Percentiles rank a stretch among this genome's conserved stretches.
Conservation (phyloP, 768 basidiomycete species). For the Naematelia aurantialba region DNA sequence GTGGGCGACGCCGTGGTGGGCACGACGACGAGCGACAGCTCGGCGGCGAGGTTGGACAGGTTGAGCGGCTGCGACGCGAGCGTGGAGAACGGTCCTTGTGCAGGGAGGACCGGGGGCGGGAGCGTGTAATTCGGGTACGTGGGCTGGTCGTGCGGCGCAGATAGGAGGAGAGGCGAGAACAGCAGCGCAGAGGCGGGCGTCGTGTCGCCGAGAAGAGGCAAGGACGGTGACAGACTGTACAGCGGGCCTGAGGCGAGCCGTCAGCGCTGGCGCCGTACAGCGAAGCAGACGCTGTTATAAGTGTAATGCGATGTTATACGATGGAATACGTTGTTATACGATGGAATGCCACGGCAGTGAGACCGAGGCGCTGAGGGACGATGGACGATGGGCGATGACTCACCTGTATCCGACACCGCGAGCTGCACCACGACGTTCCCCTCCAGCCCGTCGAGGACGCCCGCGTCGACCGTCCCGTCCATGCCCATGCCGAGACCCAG, state of each 20-base stretch:
- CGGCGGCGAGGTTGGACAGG: constrained; percentile 11
- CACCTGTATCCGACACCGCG: constrained; percentile 30
- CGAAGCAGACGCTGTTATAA: too few species aligned
- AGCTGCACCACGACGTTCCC: constrained; percentile 41
- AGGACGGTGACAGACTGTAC: constrained; percentile 16
- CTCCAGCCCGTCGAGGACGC: not conserved
- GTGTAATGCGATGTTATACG: too few species aligned
- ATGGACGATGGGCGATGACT: too few species aligned
- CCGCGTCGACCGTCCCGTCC: constrained; percentile 19
- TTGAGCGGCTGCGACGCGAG: not conserved
- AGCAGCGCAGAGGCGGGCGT: constrained; percentile 40
- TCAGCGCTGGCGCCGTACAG: too few species aligned
- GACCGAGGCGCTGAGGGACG: too few species aligned
- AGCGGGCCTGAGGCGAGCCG: too few species aligned
- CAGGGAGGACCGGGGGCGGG: constrained; percentile 28
- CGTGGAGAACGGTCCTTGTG: constrained; percentile 1
- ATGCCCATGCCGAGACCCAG: constrained; percentile 16
- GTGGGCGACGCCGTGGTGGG: constrained; percentile 38
- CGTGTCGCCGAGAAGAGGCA: constrained; percentile 45
- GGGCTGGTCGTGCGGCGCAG: constrained; percentile 23
- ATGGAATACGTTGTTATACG: too few species aligned
- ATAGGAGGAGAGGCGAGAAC: constrained; percentile 40
- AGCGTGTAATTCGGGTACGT: constrained; percentile 51
- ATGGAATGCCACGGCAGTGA: too few species aligned
- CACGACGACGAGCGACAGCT: constrained; percentile 39